Percentiles rank a stretch among this genome's conserved stretches.
These are phyloP conservation scores for Pseudozyma hubeiensis DNA, from an alignment of 1,284 basidiomycete genomes.

Conservation along the genomic window DNA sequence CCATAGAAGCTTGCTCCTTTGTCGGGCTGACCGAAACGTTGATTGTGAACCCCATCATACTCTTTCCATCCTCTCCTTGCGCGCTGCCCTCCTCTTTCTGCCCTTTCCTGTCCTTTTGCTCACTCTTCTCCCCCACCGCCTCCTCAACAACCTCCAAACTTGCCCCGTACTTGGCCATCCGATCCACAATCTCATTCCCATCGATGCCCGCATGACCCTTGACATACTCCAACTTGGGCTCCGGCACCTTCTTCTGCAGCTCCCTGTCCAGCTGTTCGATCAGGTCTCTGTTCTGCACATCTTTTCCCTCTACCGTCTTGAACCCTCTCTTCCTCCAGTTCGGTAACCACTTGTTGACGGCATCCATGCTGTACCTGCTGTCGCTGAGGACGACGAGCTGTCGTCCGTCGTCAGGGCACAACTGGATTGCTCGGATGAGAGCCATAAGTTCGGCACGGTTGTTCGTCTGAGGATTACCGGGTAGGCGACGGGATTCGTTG, in stretches of 20 bases:
- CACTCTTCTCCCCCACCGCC: background rate
- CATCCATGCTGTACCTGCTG: conserved; percentile 78
- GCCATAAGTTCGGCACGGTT: conserved; percentile 87
- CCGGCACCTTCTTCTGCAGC: conserved; percentile 12
- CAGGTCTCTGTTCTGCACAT: conserved; percentile 77
- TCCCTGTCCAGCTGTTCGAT: conserved; percentile 74
- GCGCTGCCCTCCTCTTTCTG: background rate
- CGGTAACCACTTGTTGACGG: conserved; percentile 75
- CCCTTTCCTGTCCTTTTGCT: background rate
- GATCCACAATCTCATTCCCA: conserved; percentile 84
- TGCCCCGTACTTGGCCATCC: conserved; percentile 50
- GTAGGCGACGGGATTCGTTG: conserved; percentile 81
- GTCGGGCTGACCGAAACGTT: conserved; percentile 2
- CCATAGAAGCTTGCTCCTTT: background rate
- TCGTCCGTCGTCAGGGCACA: conserved; percentile 72
- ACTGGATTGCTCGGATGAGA: conserved; percentile 79
- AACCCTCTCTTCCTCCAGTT: conserved; percentile 75
- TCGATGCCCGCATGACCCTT: conserved; percentile 77
- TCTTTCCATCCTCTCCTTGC: no score
- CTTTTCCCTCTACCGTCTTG: conserved; percentile 71
- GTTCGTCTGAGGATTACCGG: conserved; percentile 82
- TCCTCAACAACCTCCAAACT: conserved; percentile 1
- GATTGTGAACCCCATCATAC: background rate
- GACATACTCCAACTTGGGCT: conserved; percentile 74
- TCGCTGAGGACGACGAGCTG: conserved; percentile 78